phyloP scores from a whole-genome alignment of 257 asterid genomes.

The Penstemon barbatus region DNA sequence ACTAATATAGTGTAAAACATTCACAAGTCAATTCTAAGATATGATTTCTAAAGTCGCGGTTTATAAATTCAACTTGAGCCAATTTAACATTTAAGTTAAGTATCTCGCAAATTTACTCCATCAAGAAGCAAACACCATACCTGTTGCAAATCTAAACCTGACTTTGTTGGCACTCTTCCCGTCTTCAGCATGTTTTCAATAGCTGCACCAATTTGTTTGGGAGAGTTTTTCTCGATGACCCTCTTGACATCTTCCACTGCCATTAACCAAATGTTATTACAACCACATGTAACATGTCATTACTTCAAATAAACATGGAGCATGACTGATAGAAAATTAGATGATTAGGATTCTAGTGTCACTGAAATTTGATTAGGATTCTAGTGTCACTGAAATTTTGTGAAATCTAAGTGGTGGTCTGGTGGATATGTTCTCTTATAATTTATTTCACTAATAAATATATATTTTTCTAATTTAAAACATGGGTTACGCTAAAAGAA shows the following conservation, averaged over 20 bases:
- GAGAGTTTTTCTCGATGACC: constrained; percentile 55
- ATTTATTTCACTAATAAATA: too few species aligned
- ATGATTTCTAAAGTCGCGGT: not conserved
- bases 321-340: too few species aligned
- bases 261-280: constrained; percentile 31
- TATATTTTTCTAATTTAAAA: not conserved
- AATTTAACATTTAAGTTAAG: too few species aligned
- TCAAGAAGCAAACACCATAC: constrained; percentile 40
- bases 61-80: too few species aligned
- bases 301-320: too few species aligned
- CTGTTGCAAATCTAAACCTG: constrained; percentile 93
- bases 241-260: constrained; percentile 76
- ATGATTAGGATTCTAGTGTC: too few species aligned
- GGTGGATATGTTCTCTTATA: too few species aligned
- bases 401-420: not conserved
- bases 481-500: not conserved
- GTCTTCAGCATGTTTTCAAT: constrained; percentile 88
- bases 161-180: constrained; percentile 68
- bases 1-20: not conserved
- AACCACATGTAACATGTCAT: constrained; percentile 1
- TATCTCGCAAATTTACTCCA: too few species aligned
- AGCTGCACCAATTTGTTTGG: constrained; percentile 64
- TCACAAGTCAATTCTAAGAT: constrained; percentile 1
- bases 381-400: not conserved
- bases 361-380: too few species aligned